phyloP scores from a whole-genome alignment of 164 flowering plant genomes.

The Liquidambar formosana region DNA sequence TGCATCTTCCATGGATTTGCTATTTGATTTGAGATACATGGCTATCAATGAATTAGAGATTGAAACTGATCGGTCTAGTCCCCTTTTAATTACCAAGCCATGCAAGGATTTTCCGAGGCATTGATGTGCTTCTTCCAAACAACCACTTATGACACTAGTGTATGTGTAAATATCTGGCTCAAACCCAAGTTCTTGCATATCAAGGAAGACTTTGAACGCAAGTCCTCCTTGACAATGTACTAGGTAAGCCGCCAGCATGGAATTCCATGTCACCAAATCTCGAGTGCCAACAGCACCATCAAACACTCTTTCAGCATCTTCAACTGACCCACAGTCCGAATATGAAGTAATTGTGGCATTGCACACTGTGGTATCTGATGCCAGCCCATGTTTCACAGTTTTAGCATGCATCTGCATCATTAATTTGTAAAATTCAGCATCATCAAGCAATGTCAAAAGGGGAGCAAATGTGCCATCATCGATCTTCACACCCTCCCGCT shows the following conservation, averaged over 20 bases:
- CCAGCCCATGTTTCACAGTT: constrained; percentile 51
- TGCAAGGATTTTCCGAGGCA: constrained; percentile 63
- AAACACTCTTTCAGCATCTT: constrained; percentile 55
- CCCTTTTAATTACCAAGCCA: constrained; percentile 62
- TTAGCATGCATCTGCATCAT: constrained; percentile 63
- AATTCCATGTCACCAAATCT: constrained; percentile 81
- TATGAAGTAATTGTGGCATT: constrained; percentile 76
- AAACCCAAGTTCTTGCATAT: constrained; percentile 54
- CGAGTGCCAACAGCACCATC: constrained; percentile 27
- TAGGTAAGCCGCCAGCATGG: constrained; percentile 75
- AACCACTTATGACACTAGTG: constrained; percentile 68
- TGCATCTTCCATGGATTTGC: constrained; percentile 57
- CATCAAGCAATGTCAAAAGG: constrained; percentile 58
- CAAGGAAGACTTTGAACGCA: constrained; percentile 52
- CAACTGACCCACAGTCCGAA: constrained; percentile 64
- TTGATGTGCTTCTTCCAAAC: constrained; percentile 39
- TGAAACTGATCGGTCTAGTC: constrained; percentile 46
- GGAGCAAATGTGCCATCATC: constrained; percentile 86
- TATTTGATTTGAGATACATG: constrained; percentile 58
- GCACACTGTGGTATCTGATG: constrained; percentile 37
- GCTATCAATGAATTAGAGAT: constrained; percentile 68
- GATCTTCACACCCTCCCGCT: constrained; percentile 41
- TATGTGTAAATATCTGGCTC: constrained; percentile 69
- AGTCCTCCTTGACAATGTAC: constrained; percentile 29
- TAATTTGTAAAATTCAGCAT: constrained; percentile 27